These are phyloP conservation scores for Davidsoniella australis DNA, from an alignment of 2,329 filamentous ascomycete genomes.

Conservation along the genomic window DNA sequence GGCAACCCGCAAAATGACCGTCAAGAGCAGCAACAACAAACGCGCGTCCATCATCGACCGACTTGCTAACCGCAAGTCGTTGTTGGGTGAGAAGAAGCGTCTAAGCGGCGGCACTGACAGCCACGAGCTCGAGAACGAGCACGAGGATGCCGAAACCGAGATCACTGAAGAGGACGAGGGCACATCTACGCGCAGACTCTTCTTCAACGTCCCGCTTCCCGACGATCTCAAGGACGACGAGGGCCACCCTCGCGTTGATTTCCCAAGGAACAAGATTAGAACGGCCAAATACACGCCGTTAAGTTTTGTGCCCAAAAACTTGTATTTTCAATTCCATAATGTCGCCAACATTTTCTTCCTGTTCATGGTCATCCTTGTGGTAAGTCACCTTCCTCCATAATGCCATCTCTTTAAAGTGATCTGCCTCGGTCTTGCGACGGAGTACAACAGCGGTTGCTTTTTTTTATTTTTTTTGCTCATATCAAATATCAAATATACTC, in stretches of 20 bases:
- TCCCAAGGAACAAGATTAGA: conserved; percentile 85
- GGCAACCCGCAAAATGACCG: conserved; percentile 79
- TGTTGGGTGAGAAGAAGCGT: conserved; percentile 50
- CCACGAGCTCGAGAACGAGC: conserved; percentile 20
- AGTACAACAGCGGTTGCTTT: conserved; percentile 1
- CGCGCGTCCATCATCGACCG: conserved; percentile 68
- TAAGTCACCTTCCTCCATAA: conserved; percentile 32
- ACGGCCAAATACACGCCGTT: conserved; percentile 95
- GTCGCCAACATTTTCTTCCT: conserved; percentile 97
- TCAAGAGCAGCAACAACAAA: conserved; percentile 61
- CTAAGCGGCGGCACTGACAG: conserved; percentile 22
- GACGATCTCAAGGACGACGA: conserved; percentile 61
- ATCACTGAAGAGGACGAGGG: conserved; percentile 21
- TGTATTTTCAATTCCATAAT: conserved; percentile 97
- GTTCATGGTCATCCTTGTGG: conserved; percentile 83
- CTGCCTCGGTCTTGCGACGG: too few species aligned
- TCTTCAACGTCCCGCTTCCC: conserved; percentile 75
- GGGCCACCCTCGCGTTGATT: conserved; percentile 52
- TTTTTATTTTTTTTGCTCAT: background rate
- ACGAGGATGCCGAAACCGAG: conserved; percentile 24
- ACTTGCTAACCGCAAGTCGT: conserved; percentile 41
- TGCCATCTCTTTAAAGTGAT: background rate
- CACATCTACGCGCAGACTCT: conserved; percentile 42
- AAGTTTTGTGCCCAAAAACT: conserved; percentile 88
- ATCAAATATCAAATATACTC: conserved; percentile 6